Evolutionary conservation across 2,329 filamentous ascomycete species (phyloP).

Genomic region (Colletotrichum tamarilloi): DNA sequence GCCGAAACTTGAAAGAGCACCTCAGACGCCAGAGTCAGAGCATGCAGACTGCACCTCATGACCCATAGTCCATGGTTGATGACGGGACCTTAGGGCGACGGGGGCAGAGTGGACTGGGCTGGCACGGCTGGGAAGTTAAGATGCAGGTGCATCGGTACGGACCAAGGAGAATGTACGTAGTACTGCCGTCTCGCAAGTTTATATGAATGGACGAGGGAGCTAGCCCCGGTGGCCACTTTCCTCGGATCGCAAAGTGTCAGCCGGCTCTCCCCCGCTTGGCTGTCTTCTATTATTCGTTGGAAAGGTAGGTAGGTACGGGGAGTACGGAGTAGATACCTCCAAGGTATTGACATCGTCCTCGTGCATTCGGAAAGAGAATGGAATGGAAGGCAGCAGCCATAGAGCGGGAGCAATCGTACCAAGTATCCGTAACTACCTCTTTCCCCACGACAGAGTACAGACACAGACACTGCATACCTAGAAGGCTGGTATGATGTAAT

Average conservation of each 20-base stretch:
- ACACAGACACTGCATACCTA: too few relatives aligned
- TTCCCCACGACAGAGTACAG: too few relatives aligned
- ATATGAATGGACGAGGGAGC: neutral
- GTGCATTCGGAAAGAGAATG: neutral
- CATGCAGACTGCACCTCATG: constrained; percentile 2
- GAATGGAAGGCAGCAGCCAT: neutral
- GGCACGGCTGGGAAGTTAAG: neutral
- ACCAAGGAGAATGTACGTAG: neutral
- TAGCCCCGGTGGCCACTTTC: neutral
- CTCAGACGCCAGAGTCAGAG: constrained; percentile 2
- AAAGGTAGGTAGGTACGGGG: too few relatives aligned
- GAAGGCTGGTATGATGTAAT: constrained; percentile 24
- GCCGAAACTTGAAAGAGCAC: constrained; percentile 5
- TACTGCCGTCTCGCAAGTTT: neutral
- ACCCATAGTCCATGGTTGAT: neutral
- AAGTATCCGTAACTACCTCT: neutral
- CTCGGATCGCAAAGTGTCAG: neutral
- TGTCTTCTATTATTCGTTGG: too few relatives aligned
- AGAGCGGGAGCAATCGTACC: neutral
- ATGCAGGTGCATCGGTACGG: neutral
- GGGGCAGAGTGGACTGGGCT: neutral
- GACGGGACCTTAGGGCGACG: neutral
- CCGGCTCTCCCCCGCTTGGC: too few relatives aligned
- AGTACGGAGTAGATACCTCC: too few relatives aligned
- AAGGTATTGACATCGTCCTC: too few relatives aligned